Conservation (phyloP, 192 early-diverging fungal genomes). For the Backusella morwellensis region DNA sequence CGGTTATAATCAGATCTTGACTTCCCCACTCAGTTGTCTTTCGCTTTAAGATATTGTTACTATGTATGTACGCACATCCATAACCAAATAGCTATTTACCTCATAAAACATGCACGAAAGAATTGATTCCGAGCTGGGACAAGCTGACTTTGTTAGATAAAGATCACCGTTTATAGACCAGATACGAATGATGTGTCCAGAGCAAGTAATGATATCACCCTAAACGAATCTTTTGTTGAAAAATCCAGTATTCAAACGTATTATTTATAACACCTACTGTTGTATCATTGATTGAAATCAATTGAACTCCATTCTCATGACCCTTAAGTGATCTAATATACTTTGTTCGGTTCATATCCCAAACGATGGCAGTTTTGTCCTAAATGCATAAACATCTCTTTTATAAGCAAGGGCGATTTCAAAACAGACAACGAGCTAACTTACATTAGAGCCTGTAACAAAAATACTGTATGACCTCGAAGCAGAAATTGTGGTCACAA, state of each 20-base stretch:
- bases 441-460: constrained; percentile 53
- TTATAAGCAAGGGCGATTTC: not conserved
- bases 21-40: constrained; percentile 45
- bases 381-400: constrained; percentile 5
- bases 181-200: constrained; percentile 50
- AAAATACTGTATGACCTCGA: constrained; percentile 61
- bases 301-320: constrained; percentile 50
- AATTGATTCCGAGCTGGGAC: constrained; percentile 48
- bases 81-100: constrained; percentile 18
- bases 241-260: not conserved
- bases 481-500: constrained; percentile 45
- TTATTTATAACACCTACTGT: constrained; percentile 42
- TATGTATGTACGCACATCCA: not conserved
- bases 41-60: constrained; percentile 28
- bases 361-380: constrained; percentile 61
- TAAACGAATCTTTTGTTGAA: not conserved
- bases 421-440: not conserved
- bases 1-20: constrained; percentile 53
- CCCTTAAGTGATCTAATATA: constrained; percentile 56
- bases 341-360: constrained; percentile 64
- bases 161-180: constrained; percentile 67
- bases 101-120: constrained; percentile 55
- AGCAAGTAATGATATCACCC: constrained; percentile 66
- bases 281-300: constrained; percentile 55
- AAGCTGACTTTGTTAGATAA: constrained; percentile 49